Base-by-base conservation (phyloP, 2,329 filamentous ascomycete species). In the Aspergillus candidus region DNA sequence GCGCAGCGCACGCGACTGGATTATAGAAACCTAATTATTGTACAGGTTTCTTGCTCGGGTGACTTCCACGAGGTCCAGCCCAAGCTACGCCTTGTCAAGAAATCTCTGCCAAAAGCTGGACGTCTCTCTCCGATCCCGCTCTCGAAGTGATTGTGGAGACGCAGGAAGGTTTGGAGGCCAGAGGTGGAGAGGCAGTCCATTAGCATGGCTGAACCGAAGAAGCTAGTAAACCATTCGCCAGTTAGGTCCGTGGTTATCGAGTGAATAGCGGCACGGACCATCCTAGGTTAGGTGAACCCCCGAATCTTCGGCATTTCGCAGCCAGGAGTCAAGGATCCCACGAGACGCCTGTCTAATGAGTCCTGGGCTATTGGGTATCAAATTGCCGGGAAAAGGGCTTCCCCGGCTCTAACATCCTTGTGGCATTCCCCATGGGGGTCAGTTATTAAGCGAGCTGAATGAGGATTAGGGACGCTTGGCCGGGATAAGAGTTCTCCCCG, bases 381-480 rank as follows among this genome's bases (percentile, higher is more conserved):
- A 18, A 48, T 53, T 50, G 47, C 51, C 52, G 50, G 58, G 57
- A 51, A 54, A 59, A 60, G 57, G 43, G 35, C 51, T 61, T 46
- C 34, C 40, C 58, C 56, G 56, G 11, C 10, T 29, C 22, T 12
- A 7, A 6, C 22, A 27, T 27, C 8, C 22, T 27, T 27, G 22
- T 27, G 22, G 22, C 22, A 10, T 32, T 46, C 46, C 43, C 46
- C 46, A 43, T 30, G 43, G 46, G 45, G 34, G 12, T 12, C 22
- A 27, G 22, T 27, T 27, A 27, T 27, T 27, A 27, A 27, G 22
- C 22, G 22, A 27, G 22, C 22, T 27, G 2, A 27, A 27, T 27
- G 7, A 27, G 8, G 22, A 1, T 27, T 27, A 10, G 22, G 8
- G 22, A 27, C 22, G 22, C 22, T 12, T 11, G 27, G 41, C 18